Base-by-base conservation (phyloP, 2,329 filamentous ascomycete genomes). In the Aplosporella prunicola region DNA sequence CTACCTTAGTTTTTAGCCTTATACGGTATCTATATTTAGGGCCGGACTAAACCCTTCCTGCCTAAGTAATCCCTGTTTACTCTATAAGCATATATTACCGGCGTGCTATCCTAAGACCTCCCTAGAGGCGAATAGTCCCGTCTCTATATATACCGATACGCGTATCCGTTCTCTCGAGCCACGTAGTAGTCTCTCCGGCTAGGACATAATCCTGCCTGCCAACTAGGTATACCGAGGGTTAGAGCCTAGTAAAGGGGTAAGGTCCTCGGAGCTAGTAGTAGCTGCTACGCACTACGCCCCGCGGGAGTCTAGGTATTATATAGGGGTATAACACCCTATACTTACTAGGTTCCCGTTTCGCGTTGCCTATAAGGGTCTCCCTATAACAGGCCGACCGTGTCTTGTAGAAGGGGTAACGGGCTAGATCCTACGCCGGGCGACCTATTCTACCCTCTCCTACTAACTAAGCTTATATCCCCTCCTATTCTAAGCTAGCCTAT, bases 301-400 rank as follows among this genome's bases (percentile, higher is more conserved):
- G 17, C 29, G 29, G 29, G 29, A 13, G 17, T n/a, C 17, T 13
- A 20, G 20, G 20, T 32, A 15, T 15, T 15, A 10, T 23, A 9
- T 11, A 32, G 20, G 20, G 31, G 20, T 22, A 9, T 9, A 32
- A 32, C n/a, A 23, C 20, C 20, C 20, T 32, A 32, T 14, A 32
- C 20, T 32, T 14, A 32, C 31, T 14, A 32, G 31, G 31, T 24
- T 7, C n/a, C 31, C 7, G 20, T 32, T 32, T 23, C n/a, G 20
- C 5, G 18, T 32, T 32, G 20, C 31, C n/a, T 32, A 10, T 32
- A 32, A 32, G 31, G 18, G n/a, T 32, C 31, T 32, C 11, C 20
- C 17, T 14, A 32, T 32, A 14, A 32, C 18, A 24, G 31, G 31
- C 20, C n/a, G 20, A 32, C 18, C 18, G n/a, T 32, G 20, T 23